phyloP scores from a whole-genome alignment of 2,329 filamentous ascomycete genomes.

The Rutstroemia sp. region DNA sequence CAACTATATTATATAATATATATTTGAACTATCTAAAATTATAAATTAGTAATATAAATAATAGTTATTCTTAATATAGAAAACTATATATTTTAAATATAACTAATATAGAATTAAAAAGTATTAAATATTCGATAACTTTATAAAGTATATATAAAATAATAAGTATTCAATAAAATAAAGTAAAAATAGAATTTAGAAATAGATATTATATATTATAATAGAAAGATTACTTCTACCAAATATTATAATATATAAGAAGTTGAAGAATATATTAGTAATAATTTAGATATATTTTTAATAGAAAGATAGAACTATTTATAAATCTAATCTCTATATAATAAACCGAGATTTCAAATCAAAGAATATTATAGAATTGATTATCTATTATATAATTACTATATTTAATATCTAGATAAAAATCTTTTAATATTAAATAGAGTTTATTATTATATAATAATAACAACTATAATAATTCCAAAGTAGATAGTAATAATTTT shows the following conservation, averaged over 20 bases:
- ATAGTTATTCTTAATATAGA: not conserved
- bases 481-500: no score
- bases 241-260: not conserved
- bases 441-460: no score
- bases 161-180: not conserved
- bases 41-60: not conserved
- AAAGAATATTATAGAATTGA: no score
- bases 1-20: not conserved
- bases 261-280: not conserved
- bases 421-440: no score
- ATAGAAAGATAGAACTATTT: not conserved
- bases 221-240: not conserved
- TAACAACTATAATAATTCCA: no score
- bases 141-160: not conserved
- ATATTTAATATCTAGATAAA: no score
- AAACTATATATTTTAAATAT: not conserved
- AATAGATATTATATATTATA: not conserved
- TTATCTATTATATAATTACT: no score
- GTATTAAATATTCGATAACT: not conserved
- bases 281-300: not conserved
- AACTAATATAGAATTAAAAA: not conserved
- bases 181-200: not conserved
- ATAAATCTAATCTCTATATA: not conserved
- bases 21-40: not conserved
- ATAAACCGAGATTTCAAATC: not conserved